phyloP scores from a whole-genome alignment of 306 rosid species.

The Trifolium repens region DNA sequence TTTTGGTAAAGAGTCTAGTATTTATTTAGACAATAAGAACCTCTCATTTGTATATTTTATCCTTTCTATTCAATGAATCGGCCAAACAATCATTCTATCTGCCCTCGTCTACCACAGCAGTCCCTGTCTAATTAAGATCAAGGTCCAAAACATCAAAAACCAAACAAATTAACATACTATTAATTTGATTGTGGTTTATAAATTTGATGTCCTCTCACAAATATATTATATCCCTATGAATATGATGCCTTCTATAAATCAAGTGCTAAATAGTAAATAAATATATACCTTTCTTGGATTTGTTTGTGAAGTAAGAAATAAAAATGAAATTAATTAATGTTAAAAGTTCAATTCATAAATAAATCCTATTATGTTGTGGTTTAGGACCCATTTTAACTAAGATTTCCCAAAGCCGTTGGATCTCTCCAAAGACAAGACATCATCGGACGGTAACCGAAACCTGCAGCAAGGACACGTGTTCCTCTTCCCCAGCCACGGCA shows the following conservation, averaged over 20 bases:
- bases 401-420: slow-evolving; percentile 81
- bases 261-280: background rate
- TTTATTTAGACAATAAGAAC: slow-evolving; percentile 4
- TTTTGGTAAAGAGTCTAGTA: too few species aligned
- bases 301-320: slow-evolving; percentile 12
- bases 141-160: slow-evolving; percentile 16
- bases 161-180: slow-evolving; percentile 16
- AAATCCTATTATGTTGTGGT: background rate
- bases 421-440: slow-evolving; percentile 65
- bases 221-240: too few species aligned
- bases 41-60: slow-evolving; percentile 33
- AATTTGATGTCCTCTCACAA: too few species aligned
- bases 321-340: slow-evolving; percentile 6
- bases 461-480: slow-evolving; percentile 95
- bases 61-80: slow-evolving; percentile 13
- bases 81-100: slow-evolving; percentile 34
- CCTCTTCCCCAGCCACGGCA: slow-evolving; percentile 78
- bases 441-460: slow-evolving; percentile 76
- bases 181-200: background rate
- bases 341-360: background rate
- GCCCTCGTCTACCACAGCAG: slow-evolving; percentile 34
- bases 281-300: background rate
- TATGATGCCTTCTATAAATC: too few species aligned
- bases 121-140: slow-evolving; percentile 22
- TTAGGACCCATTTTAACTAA: slow-evolving; percentile 45